phyloP scores from a whole-genome alignment of 1,139 yeast genomes.

The Magnusiomyces fungicola region DNA sequence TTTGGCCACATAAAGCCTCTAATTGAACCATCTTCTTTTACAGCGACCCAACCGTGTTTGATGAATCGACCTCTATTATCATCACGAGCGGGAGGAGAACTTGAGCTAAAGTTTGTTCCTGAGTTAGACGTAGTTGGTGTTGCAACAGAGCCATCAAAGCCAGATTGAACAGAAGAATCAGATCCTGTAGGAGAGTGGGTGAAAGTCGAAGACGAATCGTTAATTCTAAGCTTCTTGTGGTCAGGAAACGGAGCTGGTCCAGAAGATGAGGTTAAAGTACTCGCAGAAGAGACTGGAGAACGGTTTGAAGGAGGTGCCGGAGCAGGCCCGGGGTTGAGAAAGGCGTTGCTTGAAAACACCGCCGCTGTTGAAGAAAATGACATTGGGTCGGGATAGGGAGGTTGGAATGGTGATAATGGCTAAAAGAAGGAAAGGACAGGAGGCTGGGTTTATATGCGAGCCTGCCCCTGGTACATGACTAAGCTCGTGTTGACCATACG shows the following conservation, averaged over 20 bases:
- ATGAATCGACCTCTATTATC: constrained; percentile 17
- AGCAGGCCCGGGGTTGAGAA: constrained; percentile 37
- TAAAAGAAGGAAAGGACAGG: neutral
- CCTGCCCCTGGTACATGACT: neutral
- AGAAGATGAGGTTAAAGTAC: neutral
- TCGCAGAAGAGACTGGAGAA: constrained; percentile 1
- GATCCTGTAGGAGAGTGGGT: constrained; percentile 4
- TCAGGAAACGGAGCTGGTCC: too few relatives aligned
- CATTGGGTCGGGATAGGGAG: constrained; percentile 15
- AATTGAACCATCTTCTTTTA: constrained; percentile 75
- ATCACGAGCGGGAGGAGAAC: constrained; percentile 8
- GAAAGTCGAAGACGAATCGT: neutral
- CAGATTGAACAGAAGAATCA: constrained; percentile 3
- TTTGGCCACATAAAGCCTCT: constrained; percentile 89
- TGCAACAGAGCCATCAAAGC: neutral
- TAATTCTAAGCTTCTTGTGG: constrained; percentile 1
- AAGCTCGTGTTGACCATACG: neutral
- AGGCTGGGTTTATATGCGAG: neutral
- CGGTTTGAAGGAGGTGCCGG: constrained; percentile 36
- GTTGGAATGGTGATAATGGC: too few relatives aligned
- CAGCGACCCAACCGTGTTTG: constrained; percentile 76
- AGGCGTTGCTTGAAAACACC: constrained; percentile 31
- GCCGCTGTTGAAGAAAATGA: constrained; percentile 26
- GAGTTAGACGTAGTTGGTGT: neutral
- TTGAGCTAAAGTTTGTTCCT: neutral